Evolutionary conservation across 179 eudicot species (phyloP).

Genomic region (Dionaea muscipula): DNA sequence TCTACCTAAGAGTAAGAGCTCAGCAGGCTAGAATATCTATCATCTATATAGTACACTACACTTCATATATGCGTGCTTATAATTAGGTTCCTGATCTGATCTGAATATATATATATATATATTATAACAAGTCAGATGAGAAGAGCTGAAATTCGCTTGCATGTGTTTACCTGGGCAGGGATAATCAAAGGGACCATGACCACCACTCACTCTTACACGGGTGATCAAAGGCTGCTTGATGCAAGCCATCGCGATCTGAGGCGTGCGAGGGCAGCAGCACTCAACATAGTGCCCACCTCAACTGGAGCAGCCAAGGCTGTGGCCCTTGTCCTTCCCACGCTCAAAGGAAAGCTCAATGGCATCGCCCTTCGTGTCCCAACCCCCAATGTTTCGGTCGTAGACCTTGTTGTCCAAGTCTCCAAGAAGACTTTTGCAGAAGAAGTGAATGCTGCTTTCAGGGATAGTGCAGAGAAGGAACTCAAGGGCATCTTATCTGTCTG

Average conservation of each 20-base stretch:
- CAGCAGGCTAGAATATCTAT: too few relatives aligned
- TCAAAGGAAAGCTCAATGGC: constrained; percentile 92
- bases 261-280: constrained; percentile 91
- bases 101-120: too few relatives aligned
- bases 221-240: constrained; percentile 89
- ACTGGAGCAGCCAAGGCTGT: constrained; percentile 99
- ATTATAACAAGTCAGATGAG: too few relatives aligned
- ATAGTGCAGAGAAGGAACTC: constrained; percentile 69
- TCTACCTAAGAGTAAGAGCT: too few relatives aligned
- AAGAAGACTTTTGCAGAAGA: constrained; percentile 98
- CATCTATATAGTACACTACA: too few relatives aligned
- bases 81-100: too few relatives aligned
- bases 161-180: constrained; percentile 32
- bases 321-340: constrained; percentile 77
- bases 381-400: constrained; percentile 95
- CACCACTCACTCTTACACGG: constrained; percentile 95
- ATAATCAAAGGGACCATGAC: constrained; percentile 99
- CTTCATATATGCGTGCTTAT: too few relatives aligned
- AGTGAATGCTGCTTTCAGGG: constrained; percentile 91
- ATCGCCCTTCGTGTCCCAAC: constrained; percentile 98
- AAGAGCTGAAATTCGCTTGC: too few relatives aligned
- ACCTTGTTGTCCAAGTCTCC: constrained; percentile 82
- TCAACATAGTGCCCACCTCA: constrained; percentile 93
- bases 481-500: constrained; percentile 80
- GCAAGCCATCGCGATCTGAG: constrained; percentile 97